These are phyloP conservation scores for Gentiana straminea DNA, from an alignment of 257 asterid species.

Conservation along the genomic window DNA sequence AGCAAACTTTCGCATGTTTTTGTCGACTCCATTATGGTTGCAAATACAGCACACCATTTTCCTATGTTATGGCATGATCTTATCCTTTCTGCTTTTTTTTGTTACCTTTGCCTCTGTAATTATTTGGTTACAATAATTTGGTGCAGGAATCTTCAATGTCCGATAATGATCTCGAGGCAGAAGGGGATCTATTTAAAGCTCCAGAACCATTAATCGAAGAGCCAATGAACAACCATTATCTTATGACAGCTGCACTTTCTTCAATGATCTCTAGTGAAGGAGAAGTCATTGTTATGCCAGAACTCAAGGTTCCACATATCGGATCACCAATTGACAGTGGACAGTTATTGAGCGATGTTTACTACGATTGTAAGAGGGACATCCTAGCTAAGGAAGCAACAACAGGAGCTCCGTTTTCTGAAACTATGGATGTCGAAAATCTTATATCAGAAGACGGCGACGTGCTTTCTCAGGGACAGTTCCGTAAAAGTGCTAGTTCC, in stretches of 20 bases:
- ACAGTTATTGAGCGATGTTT: slow-evolving; percentile 63
- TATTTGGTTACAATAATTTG: slow-evolving; percentile 25
- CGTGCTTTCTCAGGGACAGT: slow-evolving; percentile 20
- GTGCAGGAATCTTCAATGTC: slow-evolving; percentile 29
- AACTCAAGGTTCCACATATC: slow-evolving; percentile 45
- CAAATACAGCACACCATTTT: too few species aligned
- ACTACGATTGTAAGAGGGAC: slow-evolving; percentile 76
- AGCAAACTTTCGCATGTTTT: too few species aligned
- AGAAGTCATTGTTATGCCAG: slow-evolving; percentile 34
- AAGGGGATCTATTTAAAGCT: slow-evolving; percentile 76
- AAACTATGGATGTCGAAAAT: slow-evolving; percentile 33
- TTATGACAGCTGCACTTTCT: slow-evolving; percentile 64
- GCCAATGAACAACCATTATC: slow-evolving; percentile 54
- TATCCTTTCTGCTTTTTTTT: neutral
- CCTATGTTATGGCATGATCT: neutral
- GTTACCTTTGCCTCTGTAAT: neutral
- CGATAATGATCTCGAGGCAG: slow-evolving; percentile 73
- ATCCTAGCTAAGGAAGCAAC: slow-evolving; percentile 71
- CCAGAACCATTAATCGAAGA: slow-evolving; percentile 57
- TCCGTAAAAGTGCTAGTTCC: slow-evolving; percentile 61
- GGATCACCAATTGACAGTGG: slow-evolving; percentile 66
- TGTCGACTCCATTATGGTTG: too few species aligned
- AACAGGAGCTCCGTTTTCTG: slow-evolving; percentile 48
- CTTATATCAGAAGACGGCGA: slow-evolving; percentile 29
- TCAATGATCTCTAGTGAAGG: slow-evolving; percentile 81